Base-by-base conservation (phyloP, 768 basidiomycete species). In the Macrocybe gigantea region DNA sequence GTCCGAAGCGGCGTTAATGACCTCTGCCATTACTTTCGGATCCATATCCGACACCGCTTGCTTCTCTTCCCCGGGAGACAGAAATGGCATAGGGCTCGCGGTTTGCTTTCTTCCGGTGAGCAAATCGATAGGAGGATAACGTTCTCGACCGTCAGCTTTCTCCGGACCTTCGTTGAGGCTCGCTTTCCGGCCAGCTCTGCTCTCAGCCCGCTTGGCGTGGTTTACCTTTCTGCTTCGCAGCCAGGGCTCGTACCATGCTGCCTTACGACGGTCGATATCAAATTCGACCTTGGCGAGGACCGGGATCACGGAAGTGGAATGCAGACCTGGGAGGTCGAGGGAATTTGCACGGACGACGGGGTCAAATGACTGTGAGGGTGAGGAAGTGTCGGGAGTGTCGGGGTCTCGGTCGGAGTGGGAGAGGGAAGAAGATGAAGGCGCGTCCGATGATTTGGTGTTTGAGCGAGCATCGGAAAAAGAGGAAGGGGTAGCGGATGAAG, bases 271-370 rank as follows among this genome's bases (percentile, higher is more conserved):
- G 64, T 96, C 94, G 56, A 98, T 85, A 61, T 96, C 92, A 57
- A 98, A 96, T 63, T 97, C 93, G 9, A 98, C 82, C 64, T 94
- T 94, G 42, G 93, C 94, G 30, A 98, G 76, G 48, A 96, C 83
- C 5, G 88, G 88, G 45, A 91, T 81, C 15, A 89, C 66, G 22
- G 83, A 78, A 41, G 78, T 64, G 5, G 82, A 80, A 48, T 64
- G 62, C 36, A 88, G 71, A 6, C 86, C 88, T 5, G 86, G 83
- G 7, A 89, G 73, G 45, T 82, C 74, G 48, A 88, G 67, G 15
- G 75, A 74, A 41, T 74, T 69, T 11, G 71, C 72, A 41, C 68
- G 68, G 30, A 62, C 51, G 3, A 65, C 73, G 14, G 64, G 56
- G 49, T 64, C 61, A 46, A 63, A 64, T 57, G 50, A 67, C 33